Base-by-base conservation (phyloP, 345 rosid genomes). In the Aegle marmelos region DNA sequence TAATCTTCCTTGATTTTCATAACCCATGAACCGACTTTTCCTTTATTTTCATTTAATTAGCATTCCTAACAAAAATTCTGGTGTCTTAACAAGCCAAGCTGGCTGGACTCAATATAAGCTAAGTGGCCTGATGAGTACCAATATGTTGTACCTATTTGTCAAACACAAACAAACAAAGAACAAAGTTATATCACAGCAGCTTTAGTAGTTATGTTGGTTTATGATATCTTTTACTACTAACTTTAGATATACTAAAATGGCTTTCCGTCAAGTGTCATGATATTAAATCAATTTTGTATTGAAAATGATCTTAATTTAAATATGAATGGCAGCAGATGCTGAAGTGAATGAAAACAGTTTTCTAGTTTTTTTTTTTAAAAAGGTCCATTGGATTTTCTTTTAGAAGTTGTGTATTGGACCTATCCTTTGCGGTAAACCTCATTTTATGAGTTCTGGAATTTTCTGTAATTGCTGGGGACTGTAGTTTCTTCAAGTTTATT, bases 331-430 rank as follows among this genome's bases (percentile, higher is more conserved):
- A 45, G 14, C 28, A 39, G 33, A 9, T 59, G 57, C 68, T 60
- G 50, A 24, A 58, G 76, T 19, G n/a, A 30, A 21, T 73, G n/a
- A 27, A 60, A 73, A 39, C 45, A 45, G 27, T 56, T 36, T 14
- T 72, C 6, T 57, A 62, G 31, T 50, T n/a, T n/a, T n/a, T n/a
- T n/a, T n/a, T n/a, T n/a, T n/a, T 4, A 19, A 24, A 33, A 27
- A 16, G 39, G 25, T 41, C 45, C 8, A 4, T 61, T 19, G 28
- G 28, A 21, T 74, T 28, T 53, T 45, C 65, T 73, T 7, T 28
- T 45, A 19, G 22, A 64, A 75, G 71, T 45, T 58, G 21, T 39
- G 19, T 45, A 75, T 75, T 45, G 78, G 61, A 62, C 48, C 28
- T 21, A 75, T 31, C 14, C 21, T 60, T 62, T 31, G 70, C 70